Evolutionary conservation across 1,284 basidiomycete species (phyloP), one percentile per base, ranked within the genome.

Genomic region (Cryptococcus depauperatus): DNA sequence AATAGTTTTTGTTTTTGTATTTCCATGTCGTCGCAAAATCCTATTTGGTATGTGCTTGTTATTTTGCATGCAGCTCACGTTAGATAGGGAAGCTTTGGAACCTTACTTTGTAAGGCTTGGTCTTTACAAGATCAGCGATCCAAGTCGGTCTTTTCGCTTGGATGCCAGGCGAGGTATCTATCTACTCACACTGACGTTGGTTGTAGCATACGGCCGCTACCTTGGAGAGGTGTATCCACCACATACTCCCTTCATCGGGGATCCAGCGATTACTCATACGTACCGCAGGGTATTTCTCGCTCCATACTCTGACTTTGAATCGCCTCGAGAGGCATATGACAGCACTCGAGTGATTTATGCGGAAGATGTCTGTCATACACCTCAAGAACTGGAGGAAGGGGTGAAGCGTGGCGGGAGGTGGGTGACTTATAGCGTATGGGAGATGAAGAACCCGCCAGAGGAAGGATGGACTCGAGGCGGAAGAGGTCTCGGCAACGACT

Each of bases 381-480:
- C 46, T 6, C 58, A 68, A 6, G 69, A 71, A 52, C 43, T 73
- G 14, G 46, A 22, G 3, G 28, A 43, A 3, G 64, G 65, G 19
- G 46, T 57, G 5, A 47, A 53, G 25, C 47, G 50, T 33, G 59
- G 64, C 3, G 68, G 64, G 5, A 47, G 69, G 45, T 72, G 71
- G 71, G 46, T 73, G 18, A 58, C 51, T 30, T 73, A 73, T 54
- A 70, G 64, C 46, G 55, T 57, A 5, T 71, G 64, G 64, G 68
- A 72, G 58, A 56, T 65, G 54, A 48, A 56, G 25, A 47, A 53
- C 3, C 56, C 59, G 38, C 62, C 62, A 1, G 38, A 54, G n/a
- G 61, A 56, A 10, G 66, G 64, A 0, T 66, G 64, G 63, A 65
- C 64, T 27, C 60, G 54, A 10, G 58, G 54, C 18, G 68, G 69